Evolutionary conservation across 169 alveolate species (phyloP), one percentile per base, ranked within the genome.

Genomic region (Plasmodium malariae): DNA sequence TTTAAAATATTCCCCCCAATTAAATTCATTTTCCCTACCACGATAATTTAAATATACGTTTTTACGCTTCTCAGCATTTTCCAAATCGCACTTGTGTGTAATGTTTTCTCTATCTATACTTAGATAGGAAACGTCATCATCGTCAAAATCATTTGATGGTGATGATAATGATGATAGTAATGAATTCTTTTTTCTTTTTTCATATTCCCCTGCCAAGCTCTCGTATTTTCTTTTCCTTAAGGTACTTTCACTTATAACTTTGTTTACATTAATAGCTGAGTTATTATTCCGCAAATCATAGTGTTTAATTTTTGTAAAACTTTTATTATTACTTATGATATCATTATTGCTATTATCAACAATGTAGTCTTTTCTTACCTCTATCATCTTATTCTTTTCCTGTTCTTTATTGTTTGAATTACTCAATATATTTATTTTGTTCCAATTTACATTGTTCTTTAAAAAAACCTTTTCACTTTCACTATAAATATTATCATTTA

Each of bases 371-470:
- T 21, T 21, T 37, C 26, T 59, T 21, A 59, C 14, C 32, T 17
- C 12, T 1, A 4, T 3, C 26, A 5, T 59, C 69, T 49, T 14
- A 21, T 14, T 21, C 26, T 55, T 28, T 11, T 21, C 7, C 7
- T 14, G 17, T 55, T 55, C n/a, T 49, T 49, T 49, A n/a, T n/a
- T 49, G 19, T 49, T 49, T 12, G 59, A 30, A 9, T 30, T 65
- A 69, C 45, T 62, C 43, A 76, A 48, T 32, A 63, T 28, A 19
- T 62, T 76, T 26, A 76, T 37, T 62, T 76, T 62, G 4, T 48
- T 76, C 89, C 89, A 76, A 17, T 76, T 30, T 45, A 76, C 48
- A 67, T 76, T 76, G 51, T 76, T 76, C 51, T 76, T 76, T 45
- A 76, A 51, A 51, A 76, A 76, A 28, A 32, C 19, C 37, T 76